phyloP scores from a whole-genome alignment of 805 yeast species.

The Candida oleophila region DNA sequence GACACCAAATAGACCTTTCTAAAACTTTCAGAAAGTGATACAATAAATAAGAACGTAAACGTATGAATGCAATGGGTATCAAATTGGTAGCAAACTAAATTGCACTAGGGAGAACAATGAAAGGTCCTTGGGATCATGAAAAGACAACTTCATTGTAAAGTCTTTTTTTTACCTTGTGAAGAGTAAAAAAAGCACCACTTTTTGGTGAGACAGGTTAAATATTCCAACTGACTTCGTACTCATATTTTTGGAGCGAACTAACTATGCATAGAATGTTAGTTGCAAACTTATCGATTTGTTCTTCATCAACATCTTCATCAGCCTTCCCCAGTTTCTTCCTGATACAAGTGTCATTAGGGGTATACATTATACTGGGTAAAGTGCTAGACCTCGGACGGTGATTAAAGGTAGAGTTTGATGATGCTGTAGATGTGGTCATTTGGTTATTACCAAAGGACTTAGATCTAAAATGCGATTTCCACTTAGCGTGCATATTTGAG shows the following conservation, averaged over 20 bases:
- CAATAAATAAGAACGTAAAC: background rate
- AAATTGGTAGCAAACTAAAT: background rate
- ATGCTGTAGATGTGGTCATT: background rate
- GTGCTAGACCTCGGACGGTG: background rate
- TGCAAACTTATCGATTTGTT: conserved; percentile 17
- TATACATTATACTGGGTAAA: background rate
- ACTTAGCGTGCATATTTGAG: background rate
- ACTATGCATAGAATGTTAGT: conserved; percentile 16
- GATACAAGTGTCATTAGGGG: background rate
- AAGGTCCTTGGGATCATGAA: too few relatives aligned
- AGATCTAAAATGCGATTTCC: conserved; percentile 1
- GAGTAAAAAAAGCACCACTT: too few relatives aligned
- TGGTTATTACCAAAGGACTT: background rate
- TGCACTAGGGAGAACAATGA: too few relatives aligned
- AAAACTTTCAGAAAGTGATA: too few relatives aligned
- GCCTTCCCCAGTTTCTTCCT: background rate
- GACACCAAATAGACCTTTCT: background rate
- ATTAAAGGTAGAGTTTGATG: background rate
- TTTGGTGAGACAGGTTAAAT: background rate
- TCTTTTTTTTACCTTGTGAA: too few relatives aligned
- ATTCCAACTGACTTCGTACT: conserved; percentile 4
- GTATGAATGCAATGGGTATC: background rate
- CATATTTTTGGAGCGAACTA: conserved; percentile 2
- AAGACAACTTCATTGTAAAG: too few relatives aligned
- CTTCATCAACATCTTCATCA: conserved; percentile 8